Conservation (phyloP, 139 green algal species). For the Closterium sp. region DNA sequence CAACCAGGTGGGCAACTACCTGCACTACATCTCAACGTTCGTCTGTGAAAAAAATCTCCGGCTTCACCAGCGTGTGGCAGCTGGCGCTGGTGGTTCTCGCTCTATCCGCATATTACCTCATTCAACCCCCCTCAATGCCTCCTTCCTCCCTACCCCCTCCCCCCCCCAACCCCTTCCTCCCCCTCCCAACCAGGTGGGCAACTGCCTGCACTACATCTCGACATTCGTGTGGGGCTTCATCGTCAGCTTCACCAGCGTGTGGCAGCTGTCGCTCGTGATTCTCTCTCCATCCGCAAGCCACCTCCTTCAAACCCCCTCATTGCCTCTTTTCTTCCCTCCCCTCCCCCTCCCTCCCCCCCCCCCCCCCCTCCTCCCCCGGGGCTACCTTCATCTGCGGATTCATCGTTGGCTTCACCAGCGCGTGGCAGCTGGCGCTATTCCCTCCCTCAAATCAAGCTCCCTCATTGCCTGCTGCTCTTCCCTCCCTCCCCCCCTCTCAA, state of each 20-base stretch:
- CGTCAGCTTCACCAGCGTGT: conserved; percentile 41
- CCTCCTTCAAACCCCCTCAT: neutral
- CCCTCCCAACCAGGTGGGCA: neutral
- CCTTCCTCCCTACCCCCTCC: neutral
- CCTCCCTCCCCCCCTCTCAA: neutral
- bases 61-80: conserved; percentile 62
- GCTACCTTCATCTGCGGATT: neutral
- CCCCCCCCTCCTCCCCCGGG: neutral
- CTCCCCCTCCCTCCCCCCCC: neutral
- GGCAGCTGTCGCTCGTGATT: conserved; percentile 78
- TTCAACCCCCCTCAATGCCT: neutral
- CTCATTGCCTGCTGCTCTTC: too few species aligned
- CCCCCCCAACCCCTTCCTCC: neutral
- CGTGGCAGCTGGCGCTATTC: too few species aligned
- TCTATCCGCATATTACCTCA: neutral
- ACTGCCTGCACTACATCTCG: neutral
- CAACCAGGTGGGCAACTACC: neutral
- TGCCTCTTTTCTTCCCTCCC: neutral
- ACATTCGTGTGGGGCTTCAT: neutral
- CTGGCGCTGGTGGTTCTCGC: conserved; percentile 74
- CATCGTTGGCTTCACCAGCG: too few species aligned
- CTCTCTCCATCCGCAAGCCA: too few species aligned
- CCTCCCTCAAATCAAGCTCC: too few species aligned
- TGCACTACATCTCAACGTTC: neutral
- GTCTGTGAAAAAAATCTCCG: neutral